Conservation (phyloP, 768 basidiomycete genomes). For the Trametes elegans region DNA sequence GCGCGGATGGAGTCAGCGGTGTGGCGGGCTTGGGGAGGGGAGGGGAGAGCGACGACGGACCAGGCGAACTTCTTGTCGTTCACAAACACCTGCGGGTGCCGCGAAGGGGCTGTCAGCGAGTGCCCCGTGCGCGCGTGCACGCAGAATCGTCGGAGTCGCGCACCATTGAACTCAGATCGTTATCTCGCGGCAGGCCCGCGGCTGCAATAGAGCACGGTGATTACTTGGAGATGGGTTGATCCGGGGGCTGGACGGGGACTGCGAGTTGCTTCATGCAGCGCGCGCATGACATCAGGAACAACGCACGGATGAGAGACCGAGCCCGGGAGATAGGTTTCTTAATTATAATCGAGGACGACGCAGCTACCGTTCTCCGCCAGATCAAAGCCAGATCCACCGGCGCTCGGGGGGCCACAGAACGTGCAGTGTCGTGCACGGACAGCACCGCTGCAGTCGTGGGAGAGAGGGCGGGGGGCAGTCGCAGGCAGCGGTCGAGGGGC, state of each 20-base stretch:
- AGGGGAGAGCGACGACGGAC: conserved; percentile 36
- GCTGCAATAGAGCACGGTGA: not conserved
- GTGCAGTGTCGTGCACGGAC: no score
- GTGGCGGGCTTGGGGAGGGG: not conserved
- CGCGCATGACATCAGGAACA: conserved; percentile 1
- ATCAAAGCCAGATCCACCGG: no score
- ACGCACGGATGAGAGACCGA: no score
- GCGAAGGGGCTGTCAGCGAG: not conserved
- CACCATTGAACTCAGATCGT: conserved; percentile 10
- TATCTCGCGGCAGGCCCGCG: not conserved
- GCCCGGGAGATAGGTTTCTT: no score
- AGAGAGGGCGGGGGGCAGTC: no score
- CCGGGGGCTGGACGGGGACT: no score
- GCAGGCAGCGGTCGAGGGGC: not conserved
- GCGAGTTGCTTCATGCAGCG: no score
- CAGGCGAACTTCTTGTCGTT: conserved; percentile 76
- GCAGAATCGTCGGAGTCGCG: not conserved
- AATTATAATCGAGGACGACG: no score
- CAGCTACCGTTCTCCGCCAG: no score
- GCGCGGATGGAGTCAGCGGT: conserved; percentile 15
- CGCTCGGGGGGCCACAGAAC: no score
- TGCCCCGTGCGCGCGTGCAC: no score
- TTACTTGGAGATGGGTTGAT: conserved; percentile 6
- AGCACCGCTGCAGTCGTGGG: no score
- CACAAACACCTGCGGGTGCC: conserved; percentile 59